Conservation (phyloP, 192 early-diverging fungal species). For the Piromyces finnis region DNA sequence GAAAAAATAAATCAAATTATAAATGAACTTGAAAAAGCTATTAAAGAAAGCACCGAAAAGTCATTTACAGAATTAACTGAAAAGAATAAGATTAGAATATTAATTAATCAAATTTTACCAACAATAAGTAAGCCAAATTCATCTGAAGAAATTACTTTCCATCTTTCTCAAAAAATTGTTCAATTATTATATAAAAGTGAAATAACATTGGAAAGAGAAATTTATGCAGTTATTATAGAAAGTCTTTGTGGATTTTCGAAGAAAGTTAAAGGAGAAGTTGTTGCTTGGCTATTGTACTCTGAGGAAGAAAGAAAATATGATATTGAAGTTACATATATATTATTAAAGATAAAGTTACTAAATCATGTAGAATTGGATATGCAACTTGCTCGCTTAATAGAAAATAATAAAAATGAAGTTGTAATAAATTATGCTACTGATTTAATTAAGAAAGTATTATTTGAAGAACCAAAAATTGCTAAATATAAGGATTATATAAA, state of each 20-base stretch:
- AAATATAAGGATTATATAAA: conserved; percentile 24
- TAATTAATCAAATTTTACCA: background rate
- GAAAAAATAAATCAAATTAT: background rate
- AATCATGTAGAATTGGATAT: conserved; percentile 66
- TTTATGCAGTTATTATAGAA: conserved; percentile 66
- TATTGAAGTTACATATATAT: conserved; percentile 59
- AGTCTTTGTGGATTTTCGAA: conserved; percentile 69
- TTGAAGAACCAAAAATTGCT: conserved; percentile 23
- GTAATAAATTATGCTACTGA: conserved; percentile 62
- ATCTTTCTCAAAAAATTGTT: conserved; percentile 33
- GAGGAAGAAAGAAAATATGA: conserved; percentile 92
- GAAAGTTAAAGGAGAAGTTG: conserved; percentile 65
- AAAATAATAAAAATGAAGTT: conserved; percentile 35
- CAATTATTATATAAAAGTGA: conserved; percentile 67
- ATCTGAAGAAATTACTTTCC: background rate
- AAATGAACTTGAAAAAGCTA: background rate
- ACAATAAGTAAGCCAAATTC: background rate
- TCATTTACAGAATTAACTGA: background rate
- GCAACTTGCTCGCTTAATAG: conserved; percentile 71
- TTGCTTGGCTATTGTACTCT: conserved; percentile 77
- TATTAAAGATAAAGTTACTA: conserved; percentile 66
- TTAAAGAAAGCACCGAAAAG: background rate
- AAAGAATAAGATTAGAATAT: background rate
- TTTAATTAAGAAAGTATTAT: conserved; percentile 50
- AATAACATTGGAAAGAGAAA: conserved; percentile 50